Evolutionary conservation across 208 protist species (phyloP), one percentile per base, ranked within the genome.

Genomic region (Kentomonas sorsogonicus): DNA sequence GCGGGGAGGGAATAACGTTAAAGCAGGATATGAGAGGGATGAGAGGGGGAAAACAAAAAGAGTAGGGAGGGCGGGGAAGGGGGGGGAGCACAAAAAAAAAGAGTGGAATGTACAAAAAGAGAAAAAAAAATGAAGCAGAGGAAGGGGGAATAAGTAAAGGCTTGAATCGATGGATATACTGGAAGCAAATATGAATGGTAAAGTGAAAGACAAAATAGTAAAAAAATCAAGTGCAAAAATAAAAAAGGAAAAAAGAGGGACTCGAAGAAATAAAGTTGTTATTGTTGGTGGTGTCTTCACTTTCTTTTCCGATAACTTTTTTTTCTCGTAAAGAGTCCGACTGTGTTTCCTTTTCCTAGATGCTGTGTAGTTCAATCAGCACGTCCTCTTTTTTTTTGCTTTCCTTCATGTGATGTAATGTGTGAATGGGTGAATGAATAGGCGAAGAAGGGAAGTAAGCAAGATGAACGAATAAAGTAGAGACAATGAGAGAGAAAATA

Each of bases 201-300:
- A 31, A 26, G 31, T 41, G n/a, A 31, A 34, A 13, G 22, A 58
- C 40, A 65, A 41, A 52, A 62, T 53, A 62, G 34, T 16, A 41
- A 62, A 62, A 50, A 40, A 62, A 61, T 39, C 7, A 31, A 40
- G 13, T 36, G 11, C 55, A 50, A 61, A 29, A 61, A n/a, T 26
- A 61, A 41, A 36, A 41, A 43, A 43, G 11, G 44, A 7, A 60
- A 47, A 60, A 47, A 48, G 27, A 31, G 31, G 31, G 23, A 48
- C 20, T 6, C 6, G 26, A 15, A 45, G 20, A 30, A 16, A 26
- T 58, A 29, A 18, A 16, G n/a, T 6, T 45, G 16, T 25, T 27
- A 48, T 48, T 20, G 7, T 48, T 22, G 7, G 16, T 48, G 16
- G 13, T 25, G 16, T 48, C 10, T 25, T 48, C 25, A 26, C n/a